Base-by-base conservation (phyloP, 306 rosid species). In the Cucumis melo region DNA sequence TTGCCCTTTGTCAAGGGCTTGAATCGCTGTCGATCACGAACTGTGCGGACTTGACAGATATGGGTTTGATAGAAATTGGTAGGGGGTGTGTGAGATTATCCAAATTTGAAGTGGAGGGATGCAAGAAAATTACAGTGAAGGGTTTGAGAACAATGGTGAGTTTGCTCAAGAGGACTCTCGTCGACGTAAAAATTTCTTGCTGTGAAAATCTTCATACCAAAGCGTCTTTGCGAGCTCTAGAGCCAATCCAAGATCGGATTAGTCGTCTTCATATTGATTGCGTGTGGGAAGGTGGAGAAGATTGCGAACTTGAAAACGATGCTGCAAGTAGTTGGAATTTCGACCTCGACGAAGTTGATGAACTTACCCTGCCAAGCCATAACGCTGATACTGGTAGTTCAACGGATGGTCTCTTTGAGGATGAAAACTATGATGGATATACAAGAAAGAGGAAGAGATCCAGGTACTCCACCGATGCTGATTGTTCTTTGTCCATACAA, bases 21-120 rank as follows among this genome's bases (percentile, higher is more conserved):
- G 87, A 84, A 44, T 88, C 96, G 7, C 83, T 94, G 83, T 85
- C 91, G 4, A 78, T 94, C 54, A 84, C 77, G 83, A 88, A 84
- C 68, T 90, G 88, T 21, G 90, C 81, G 6, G 97, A 94, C 78
- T 89, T 94, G 83, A 87, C 86, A 42, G 92, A 94, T 23, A 94
- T 94, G 99, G 90, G 96, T 24, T 81, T 94, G 91, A 94, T 94
- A 24, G 96, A 90, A 86, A 90, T 94, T 48, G 96, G 85, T 0
- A 87, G 95, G 74, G 99, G 99, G 5, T 94, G 97, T 80, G 83
- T 88, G n/a, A 87, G 72, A 73, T 57, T 94, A 74, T 83, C 76
- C 5, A 85, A 79, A 78, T 90, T 93, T 23, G 91, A 93, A 73
- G 80, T 89, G 20, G 81, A 81, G 61, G 98, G 98, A 16, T 93